Conservation (phyloP, 805 yeast species). For the Candida piceae region DNA sequence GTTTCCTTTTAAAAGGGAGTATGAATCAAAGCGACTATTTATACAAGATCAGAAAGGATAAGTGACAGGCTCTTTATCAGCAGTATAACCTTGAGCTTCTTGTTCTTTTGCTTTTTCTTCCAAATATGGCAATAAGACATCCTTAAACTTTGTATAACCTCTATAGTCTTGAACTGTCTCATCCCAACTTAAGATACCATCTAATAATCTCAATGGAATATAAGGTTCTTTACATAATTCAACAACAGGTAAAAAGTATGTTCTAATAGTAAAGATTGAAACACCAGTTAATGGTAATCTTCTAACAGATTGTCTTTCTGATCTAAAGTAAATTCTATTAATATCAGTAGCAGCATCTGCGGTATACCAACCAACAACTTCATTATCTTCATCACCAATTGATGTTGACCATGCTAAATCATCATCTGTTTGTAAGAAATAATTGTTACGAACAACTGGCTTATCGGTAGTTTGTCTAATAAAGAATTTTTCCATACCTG, state of each 20-base stretch:
- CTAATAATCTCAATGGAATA: conserved; percentile 53
- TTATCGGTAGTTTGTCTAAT: conserved; percentile 49
- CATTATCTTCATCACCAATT: conserved; percentile 52
- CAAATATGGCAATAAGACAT: conserved; percentile 50
- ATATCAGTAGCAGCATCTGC: conserved; percentile 46
- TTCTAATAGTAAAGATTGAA: conserved; percentile 54
- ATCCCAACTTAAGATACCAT: conserved; percentile 57
- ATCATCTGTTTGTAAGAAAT: conserved; percentile 60
- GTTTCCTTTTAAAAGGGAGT: no score
- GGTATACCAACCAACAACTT: conserved; percentile 60
- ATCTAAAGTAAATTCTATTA: conserved; percentile 47
- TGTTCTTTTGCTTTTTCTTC: conserved; percentile 44
- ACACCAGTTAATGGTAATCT: conserved; percentile 58
- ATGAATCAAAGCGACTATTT: no score
- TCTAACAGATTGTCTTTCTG: conserved; percentile 61
- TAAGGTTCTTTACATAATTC: conserved; percentile 55
- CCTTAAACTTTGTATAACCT: conserved; percentile 51
- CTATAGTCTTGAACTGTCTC: conserved; percentile 56
- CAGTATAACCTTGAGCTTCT: conserved; percentile 36
- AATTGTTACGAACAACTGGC: conserved; percentile 64
- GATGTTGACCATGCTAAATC: conserved; percentile 60
- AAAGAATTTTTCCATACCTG: conserved; percentile 65
- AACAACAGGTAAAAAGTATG: conserved; percentile 53
- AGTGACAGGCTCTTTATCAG: conserved; percentile 34
- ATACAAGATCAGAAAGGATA: conserved; percentile 35